Conservation (phyloP, 2,329 filamentous ascomycete genomes). For the Metarhizium album region DNA sequence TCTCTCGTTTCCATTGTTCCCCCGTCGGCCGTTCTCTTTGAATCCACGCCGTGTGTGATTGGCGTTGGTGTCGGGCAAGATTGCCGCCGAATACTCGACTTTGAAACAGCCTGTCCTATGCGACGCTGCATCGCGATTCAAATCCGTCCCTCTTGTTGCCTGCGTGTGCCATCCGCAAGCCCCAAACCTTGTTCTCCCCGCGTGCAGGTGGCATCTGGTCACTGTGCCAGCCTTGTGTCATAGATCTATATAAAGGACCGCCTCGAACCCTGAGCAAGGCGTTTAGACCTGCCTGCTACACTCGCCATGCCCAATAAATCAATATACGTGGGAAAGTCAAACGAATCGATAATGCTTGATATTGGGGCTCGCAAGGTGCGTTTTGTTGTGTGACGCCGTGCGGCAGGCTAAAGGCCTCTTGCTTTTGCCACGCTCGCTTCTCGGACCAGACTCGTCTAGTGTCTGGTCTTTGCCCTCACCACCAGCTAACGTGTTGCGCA, state of each 20-base stretch:
- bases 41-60: neutral
- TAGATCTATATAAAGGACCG: neutral
- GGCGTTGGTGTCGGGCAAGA: neutral
- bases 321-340: neutral
- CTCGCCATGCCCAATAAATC: neutral
- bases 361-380: neutral
- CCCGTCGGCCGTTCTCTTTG: neutral
- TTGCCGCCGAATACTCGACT: neutral
- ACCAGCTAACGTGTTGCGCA: constrained; percentile 18
- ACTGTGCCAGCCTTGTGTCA: neutral
- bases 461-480: neutral
- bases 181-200: neutral
- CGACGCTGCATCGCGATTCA: neutral
- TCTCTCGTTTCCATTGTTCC: neutral
- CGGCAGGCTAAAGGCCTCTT: too few species aligned
- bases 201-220: neutral
- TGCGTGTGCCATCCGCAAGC: neutral
- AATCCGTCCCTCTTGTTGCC: neutral
- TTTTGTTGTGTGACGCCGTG: too few species aligned
- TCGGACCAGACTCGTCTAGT: neutral
- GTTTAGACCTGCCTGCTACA: too few species aligned
- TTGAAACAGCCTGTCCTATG: neutral
- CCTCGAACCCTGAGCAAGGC: neutral
- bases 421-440: neutral
- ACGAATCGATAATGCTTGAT: neutral